phyloP scores from a whole-genome alignment of 2,329 filamentous ascomycete genomes.

The Polychaeton citri region DNA sequence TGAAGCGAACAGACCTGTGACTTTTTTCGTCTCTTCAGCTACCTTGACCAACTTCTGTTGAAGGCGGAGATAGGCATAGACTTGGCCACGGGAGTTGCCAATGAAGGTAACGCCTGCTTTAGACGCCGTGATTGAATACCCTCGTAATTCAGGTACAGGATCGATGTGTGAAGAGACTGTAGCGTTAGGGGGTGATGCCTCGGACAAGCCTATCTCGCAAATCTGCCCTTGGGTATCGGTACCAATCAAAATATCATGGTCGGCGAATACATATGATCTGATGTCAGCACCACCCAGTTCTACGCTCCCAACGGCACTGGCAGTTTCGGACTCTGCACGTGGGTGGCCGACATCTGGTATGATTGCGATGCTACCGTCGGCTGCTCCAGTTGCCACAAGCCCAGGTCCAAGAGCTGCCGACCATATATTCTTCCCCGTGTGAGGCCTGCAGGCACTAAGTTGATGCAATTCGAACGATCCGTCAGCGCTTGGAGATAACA shows the following conservation, averaged over 20 bases:
- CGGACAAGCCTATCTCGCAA: conserved; percentile 23
- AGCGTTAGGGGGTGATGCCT: conserved; percentile 4
- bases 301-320: not conserved
- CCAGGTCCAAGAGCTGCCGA: conserved; percentile 38
- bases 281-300: conserved; percentile 32
- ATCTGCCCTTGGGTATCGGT: conserved; percentile 48
- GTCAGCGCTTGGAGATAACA: not conserved
- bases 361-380: conserved; percentile 54
- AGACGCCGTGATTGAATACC: conserved; percentile 35
- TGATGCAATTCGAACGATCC: conserved; percentile 31
- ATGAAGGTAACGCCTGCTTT: conserved; percentile 30
- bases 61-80: conserved; percentile 24
- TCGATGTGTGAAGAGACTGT: not conserved
- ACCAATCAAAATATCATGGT: conserved; percentile 38
- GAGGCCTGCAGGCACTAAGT: conserved; percentile 45
- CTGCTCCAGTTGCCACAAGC: conserved; percentile 57
- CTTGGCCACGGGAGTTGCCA: conserved; percentile 30
- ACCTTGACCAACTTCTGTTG: conserved; percentile 13
- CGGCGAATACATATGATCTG: conserved; percentile 51
- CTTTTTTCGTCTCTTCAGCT: conserved; percentile 22
- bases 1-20: conserved; percentile 26
- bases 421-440: conserved; percentile 88
- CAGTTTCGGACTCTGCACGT: not conserved
- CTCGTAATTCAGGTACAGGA: conserved; percentile 24
- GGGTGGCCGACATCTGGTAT: conserved; percentile 13